Evolutionary conservation across 495 filamentous ascomycete genomes (phyloP), one percentile per base, ranked within the genome.

Genomic region (Trypethelium eluteriae): DNA sequence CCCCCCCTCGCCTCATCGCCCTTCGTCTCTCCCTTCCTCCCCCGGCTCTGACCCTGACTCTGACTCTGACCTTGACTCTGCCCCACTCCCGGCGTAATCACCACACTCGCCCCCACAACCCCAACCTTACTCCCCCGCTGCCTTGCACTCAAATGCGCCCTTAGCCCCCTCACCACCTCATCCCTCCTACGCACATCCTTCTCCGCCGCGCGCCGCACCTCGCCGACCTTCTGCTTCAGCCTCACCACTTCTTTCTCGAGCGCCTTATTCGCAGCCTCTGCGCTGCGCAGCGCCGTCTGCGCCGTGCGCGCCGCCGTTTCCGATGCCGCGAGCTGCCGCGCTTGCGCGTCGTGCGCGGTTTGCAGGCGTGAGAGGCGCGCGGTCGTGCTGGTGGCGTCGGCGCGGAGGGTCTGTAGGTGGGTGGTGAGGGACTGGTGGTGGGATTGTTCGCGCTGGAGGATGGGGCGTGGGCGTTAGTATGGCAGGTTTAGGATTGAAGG

Each of bases 121-220:
- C 74, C 76, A 34, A 74, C 81, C 71, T 77, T 83, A 63, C 74
- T 72, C 1, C 78, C 77, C 38, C 78, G 66, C 68, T 79, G 78
- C 70, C 77, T 74, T 7, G 68, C 85, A n/a, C 81, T 82, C 64
- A 91, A 74, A 71, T 96, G 91, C 66, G 87, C 87, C 79, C 96
- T 98, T 71, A 98, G 78, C 64, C 86, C 86, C 71, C 93, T 87
- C 63, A 98, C 86, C 77, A 96, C 89, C 53, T 91, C 80, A 71
- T 98, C 94, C 11, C 93, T 86, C 72, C 96, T 93, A 66, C 94
- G 87, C 12, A 98, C 83, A 71, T 98, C 94, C 72, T 92, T 97
- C 39, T 91, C 90, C 32, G 53, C 53, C 18, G 14, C 53, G 7
- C 53, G 53, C 53, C 53, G 53, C 2, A 59, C 14, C 32, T 59